These are phyloP conservation scores for Litsea cubeba DNA, from an alignment of 164 flowering plant genomes.

Conservation along the genomic window DNA sequence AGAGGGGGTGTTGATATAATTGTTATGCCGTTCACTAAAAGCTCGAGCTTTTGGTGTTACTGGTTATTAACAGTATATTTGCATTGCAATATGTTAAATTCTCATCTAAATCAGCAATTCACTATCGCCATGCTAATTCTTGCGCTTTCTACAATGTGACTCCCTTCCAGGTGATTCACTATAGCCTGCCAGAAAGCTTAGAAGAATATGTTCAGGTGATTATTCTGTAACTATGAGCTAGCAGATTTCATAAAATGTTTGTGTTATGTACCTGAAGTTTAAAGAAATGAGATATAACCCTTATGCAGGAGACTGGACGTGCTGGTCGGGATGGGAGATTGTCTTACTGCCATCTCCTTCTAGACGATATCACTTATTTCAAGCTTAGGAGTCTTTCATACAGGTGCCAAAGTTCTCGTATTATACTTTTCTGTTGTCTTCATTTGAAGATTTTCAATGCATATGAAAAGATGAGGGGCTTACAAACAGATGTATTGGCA, in stretches of 20 bases:
- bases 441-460: neutral
- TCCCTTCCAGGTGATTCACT: constrained; percentile 77
- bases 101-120: neutral
- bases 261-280: neutral
- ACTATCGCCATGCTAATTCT: neutral
- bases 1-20: no score
- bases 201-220: constrained; percentile 97
- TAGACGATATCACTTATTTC: constrained; percentile 64
- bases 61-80: no score
- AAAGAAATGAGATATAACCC: constrained; percentile 9
- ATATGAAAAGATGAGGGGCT: neutral
- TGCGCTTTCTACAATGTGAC: neutral
- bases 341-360: constrained; percentile 80
- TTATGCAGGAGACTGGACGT: constrained; percentile 82
- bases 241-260: constrained; percentile 1
- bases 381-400: constrained; percentile 75
- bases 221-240: neutral
- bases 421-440: neutral
- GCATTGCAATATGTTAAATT: neutral
- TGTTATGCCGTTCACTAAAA: no score
- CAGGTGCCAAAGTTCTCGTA: constrained; percentile 40
- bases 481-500: constrained; percentile 27
- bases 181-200: constrained; percentile 90
- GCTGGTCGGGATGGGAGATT: constrained; percentile 93
- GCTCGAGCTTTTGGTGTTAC: no score